Evolutionary conservation across 192 early-diverging fungal species (phyloP), one percentile per base, ranked within the genome.

Genomic region (Mortierella claussenii): DNA sequence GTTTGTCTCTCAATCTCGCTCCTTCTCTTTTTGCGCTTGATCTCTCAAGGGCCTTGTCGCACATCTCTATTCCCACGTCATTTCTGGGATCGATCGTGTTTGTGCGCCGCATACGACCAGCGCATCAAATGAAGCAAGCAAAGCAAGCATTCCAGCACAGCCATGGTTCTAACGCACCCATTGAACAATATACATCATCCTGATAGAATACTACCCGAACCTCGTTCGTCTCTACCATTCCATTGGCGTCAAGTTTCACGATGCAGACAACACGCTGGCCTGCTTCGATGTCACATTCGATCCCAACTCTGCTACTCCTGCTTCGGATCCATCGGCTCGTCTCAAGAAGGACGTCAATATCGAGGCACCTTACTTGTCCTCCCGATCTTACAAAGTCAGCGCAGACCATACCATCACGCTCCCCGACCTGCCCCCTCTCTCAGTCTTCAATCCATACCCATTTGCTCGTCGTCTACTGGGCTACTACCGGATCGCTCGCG

Each of bases 201-300:
- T 40, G 37, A 40, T 66, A 76, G 73, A 76, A 34, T 76, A 76
- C 58, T 76, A 76, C 73, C 73, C 73, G 6, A 67, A 61, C 46
- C 54, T 76, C 18, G 65, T 76, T 15, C 73, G 73, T 17, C 59
- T 76, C 8, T 76, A 76, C 40, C 63, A 65, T n/a, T 60, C 73
- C 34, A 67, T 67, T 54, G 73, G 65, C 5, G 65, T 76, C 44
- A 60, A 76, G 52, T 61, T 76, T 53, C 62, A 65, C 31, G 73
- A 76, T 36, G 73, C 73, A 28, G 73, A 76, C 65, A 76, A 76
- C 24, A 76, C 73, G 15, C 58, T 76, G 6, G 57, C 73, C n/a
- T 76, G 73, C 47, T 76, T 76, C 37, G 59, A 76, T 59, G 64
- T 76, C 52, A 50, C 64, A 24, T 76, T 76, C 33, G 65, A 66